phyloP scores from a whole-genome alignment of 2,329 filamentous ascomycete genomes.

The Exophiala bonariae region DNA sequence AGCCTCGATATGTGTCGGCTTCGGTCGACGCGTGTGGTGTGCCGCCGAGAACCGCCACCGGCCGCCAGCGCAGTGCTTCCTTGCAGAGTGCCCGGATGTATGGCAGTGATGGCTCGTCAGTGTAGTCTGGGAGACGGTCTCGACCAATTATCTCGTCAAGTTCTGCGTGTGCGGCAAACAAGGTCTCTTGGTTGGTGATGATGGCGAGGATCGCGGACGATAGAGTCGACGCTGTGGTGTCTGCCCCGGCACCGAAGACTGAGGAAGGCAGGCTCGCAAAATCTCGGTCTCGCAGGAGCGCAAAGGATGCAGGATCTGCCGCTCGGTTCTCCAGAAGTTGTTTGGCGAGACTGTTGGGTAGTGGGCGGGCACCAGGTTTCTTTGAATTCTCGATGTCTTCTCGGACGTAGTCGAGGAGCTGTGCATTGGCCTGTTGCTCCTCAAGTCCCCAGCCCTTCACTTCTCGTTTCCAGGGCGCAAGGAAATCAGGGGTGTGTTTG shows the following conservation, averaged over 20 bases:
- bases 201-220: slow-evolving; percentile 33
- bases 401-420: slow-evolving; percentile 40
- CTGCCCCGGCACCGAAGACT: slow-evolving; percentile 34
- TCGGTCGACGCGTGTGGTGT: slow-evolving; percentile 25
- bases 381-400: slow-evolving; percentile 33
- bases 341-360: slow-evolving; percentile 47
- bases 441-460: slow-evolving; percentile 29
- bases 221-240: slow-evolving; percentile 35
- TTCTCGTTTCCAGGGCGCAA: slow-evolving; percentile 36
- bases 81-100: slow-evolving; percentile 42
- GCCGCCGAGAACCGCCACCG: slow-evolving; percentile 32
- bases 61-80: slow-evolving; percentile 48
- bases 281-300: slow-evolving; percentile 40
- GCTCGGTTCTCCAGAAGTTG: slow-evolving; percentile 40
- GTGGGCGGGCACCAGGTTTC: slow-evolving; percentile 21
- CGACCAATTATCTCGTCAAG: slow-evolving; percentile 37
- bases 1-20: slow-evolving; percentile 37
- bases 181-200: slow-evolving; percentile 29
- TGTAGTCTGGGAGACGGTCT: slow-evolving; percentile 35
- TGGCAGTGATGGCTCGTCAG: slow-evolving; percentile 37
- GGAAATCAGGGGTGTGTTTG: slow-evolving; percentile 29
- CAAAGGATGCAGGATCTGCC: slow-evolving; percentile 34
- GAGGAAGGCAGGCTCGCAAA: slow-evolving; percentile 36
- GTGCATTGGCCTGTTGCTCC: slow-evolving; percentile 31
- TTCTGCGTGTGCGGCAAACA: slow-evolving; percentile 32